These are phyloP conservation scores for Coprinopsis strossmayeri DNA, from an alignment of 768 basidiomycete species.

Conservation along the genomic window DNA sequence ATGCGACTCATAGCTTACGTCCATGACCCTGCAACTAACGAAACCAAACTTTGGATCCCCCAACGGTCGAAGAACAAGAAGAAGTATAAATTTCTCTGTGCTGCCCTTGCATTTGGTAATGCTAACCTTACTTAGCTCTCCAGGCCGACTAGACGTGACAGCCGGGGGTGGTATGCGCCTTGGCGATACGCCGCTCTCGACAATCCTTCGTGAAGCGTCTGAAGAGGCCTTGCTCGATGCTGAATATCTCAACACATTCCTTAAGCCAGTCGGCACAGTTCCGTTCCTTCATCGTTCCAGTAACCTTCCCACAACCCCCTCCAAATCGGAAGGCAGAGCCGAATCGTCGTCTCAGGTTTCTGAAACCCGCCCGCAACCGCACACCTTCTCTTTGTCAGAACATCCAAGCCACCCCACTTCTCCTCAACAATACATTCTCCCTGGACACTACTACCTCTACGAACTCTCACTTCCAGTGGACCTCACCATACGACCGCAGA, in stretches of 20 bases:
- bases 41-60: conserved; percentile 32
- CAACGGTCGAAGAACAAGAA: conserved; percentile 32
- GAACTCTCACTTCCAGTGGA: conserved; percentile 34
- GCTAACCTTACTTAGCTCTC: conserved; percentile 18
- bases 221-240: conserved; percentile 37
- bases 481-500: conserved; percentile 24
- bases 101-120: not conserved
- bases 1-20: conserved; percentile 23
- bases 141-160: conserved; percentile 36
- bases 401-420: not conserved
- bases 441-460: conserved; percentile 38
- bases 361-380: not conserved
- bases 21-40: conserved; percentile 20
- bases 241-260: conserved; percentile 25
- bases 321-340: not conserved
- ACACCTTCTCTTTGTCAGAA: not conserved
- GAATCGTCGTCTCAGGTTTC: too few species aligned
- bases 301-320: conserved; percentile 1
- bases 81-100: conserved; percentile 23
- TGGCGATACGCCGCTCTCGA: conserved; percentile 27
- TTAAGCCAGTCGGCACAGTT: conserved; percentile 29
- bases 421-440: conserved; percentile 32
- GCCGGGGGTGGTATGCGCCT: conserved; percentile 37
- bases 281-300: conserved; percentile 34
- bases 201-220: conserved; percentile 34